A percentile compares a stretch with the other conserved stretches of the same genome.
Conservation (phyloP, 306 rosid species). For the Coriaria nepalensis region DNA sequence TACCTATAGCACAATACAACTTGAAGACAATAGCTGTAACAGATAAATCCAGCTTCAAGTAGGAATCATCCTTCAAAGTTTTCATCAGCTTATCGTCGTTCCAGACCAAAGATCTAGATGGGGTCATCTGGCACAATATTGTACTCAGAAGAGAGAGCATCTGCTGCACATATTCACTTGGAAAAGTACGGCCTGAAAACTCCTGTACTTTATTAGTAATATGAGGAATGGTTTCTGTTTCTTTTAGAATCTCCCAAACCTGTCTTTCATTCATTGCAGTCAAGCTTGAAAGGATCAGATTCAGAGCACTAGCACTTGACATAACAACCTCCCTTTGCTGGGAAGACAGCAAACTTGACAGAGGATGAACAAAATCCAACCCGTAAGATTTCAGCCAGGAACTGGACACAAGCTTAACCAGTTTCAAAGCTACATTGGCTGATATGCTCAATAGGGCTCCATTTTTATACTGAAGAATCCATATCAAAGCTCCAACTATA, state of each 20-base stretch:
- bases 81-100: constrained; percentile 39
- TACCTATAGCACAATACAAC: constrained; percentile 79
- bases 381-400: constrained; percentile 29
- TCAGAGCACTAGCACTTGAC: constrained; percentile 51
- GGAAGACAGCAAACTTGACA: constrained; percentile 44
- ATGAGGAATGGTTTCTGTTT: constrained; percentile 26
- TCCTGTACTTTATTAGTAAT: constrained; percentile 28
- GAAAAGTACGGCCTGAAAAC: constrained; percentile 22
- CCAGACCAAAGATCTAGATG: constrained; percentile 56
- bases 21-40: constrained; percentile 43
- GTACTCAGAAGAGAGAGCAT: constrained; percentile 65
- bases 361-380: constrained; percentile 52
- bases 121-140: constrained; percentile 54
- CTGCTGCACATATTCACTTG: constrained; percentile 39
- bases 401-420: constrained; percentile 40
- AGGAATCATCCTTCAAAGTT: constrained; percentile 26
- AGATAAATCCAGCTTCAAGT: constrained; percentile 23
- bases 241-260: constrained; percentile 45
- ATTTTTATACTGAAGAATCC: constrained; percentile 57
- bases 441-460: constrained; percentile 34
- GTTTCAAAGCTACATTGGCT: constrained; percentile 41
- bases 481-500: constrained; percentile 49
- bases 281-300: constrained; percentile 39
- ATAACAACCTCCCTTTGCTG: constrained; percentile 39
- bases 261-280: constrained; percentile 37